Evolutionary conservation across 352 stramenopile genomes (phyloP).

Genomic region (Ophiocytium majus): DNA sequence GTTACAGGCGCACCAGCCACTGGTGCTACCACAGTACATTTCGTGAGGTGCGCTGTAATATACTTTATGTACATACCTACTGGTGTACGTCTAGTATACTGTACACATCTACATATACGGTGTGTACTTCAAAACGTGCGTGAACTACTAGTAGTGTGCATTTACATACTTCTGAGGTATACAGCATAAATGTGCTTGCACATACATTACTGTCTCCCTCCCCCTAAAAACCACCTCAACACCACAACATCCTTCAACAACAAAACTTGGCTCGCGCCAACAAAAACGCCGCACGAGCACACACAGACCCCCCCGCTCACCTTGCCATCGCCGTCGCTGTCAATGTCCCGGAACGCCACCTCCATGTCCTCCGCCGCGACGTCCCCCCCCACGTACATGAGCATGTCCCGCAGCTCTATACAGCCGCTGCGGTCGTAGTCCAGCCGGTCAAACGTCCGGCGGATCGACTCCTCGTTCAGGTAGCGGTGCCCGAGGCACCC

Average conservation of each 20-base stretch:
- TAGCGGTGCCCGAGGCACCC: conserved; percentile 41
- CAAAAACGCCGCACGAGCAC: too few species aligned
- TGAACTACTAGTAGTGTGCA: not conserved
- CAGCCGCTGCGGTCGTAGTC: conserved; percentile 20
- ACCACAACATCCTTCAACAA: not conserved
- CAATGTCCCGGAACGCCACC: not conserved
- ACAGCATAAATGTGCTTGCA: not conserved
- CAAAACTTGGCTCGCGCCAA: not conserved
- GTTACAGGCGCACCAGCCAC: too few species aligned
- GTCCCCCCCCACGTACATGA: conserved; percentile 23
- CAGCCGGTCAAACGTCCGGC: conserved; percentile 39
- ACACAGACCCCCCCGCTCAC: not conserved
- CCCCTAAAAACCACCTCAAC: not conserved
- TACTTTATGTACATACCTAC: not conserved
- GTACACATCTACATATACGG: not conserved
- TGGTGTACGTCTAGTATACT: not conserved
- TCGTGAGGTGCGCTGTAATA: not conserved
- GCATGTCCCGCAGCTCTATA: conserved; percentile 18
- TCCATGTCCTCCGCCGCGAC: not conserved
- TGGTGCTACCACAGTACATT: not conserved
- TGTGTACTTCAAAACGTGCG: not conserved
- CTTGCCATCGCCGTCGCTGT: not conserved
- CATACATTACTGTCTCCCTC: not conserved
- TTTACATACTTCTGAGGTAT: not conserved
- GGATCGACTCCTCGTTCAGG: conserved; percentile 30